Evolutionary conservation across 768 basidiomycete species (phyloP), one percentile per base, ranked within the genome.

Genomic region (Leccinum rimulosum): DNA sequence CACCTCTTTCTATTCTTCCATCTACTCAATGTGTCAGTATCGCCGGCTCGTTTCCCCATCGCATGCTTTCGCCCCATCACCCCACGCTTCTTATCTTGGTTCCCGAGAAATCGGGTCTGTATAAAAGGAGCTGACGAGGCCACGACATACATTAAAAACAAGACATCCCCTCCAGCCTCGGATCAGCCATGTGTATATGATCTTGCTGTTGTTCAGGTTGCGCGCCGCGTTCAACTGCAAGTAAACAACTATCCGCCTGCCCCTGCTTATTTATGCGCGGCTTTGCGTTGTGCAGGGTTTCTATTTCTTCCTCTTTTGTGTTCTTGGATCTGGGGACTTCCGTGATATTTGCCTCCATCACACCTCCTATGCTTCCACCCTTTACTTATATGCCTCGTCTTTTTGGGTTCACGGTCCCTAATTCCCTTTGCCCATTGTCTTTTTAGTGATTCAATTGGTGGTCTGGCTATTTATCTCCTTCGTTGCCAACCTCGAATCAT

Each of bases 11-110:
- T 56, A 55, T 62, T 66, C 67, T 47, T 65, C 55, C 65, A 52
- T 66, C 61, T 66, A 64, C 63, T 72, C 77, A 77, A 71, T 74
- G 77, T 78, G 73, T 74, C 77, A 78, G 66, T 78, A 78, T 72
- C 70, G 64, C 65, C 73, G 71, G 66, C 70, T 72, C 75, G 65
- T 64, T 66, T 66, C 65, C 63, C 57, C 70, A 71, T 67, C 66
- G 70, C 75, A 75, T 75, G 77, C 76, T 78, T 71, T 78, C 76
- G 69, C 73, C 69, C 68, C 66, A 68, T 69, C 68, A 74, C 75
- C 75, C 60, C 60, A 73, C 72, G 73, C 67, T 68, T 68, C 72
- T 66, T 66, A 67, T 68, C 61, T 66, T 70, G 72, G 65, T 63
- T 27, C 64, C 67, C 72, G 68, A 70, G 58, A 60, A 30, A 58